Evolutionary conservation across 768 basidiomycete genomes (phyloP), one percentile per base, ranked within the genome.

Genomic region (Strobilomyces dryophilus): DNA sequence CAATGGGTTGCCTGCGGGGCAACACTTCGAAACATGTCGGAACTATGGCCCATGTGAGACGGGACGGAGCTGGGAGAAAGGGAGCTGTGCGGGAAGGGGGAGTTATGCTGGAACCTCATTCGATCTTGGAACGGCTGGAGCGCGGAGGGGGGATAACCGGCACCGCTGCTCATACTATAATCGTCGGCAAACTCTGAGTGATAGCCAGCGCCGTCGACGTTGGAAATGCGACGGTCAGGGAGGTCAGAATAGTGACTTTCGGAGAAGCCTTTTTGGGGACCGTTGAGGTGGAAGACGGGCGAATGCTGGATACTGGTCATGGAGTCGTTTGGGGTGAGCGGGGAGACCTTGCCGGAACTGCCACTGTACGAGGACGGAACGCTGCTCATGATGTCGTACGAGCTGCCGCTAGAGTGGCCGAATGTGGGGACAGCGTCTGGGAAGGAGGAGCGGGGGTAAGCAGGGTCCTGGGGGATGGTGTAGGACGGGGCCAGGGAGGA

Each of bases 311-410:
- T 73, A 45, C 75, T 74, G 52, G 74, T 71, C 55, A 82, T 79
- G 40, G 81, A 73, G 67, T 89, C 87, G 60, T 69, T 83, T 32
- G 87, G 86, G 12, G 85, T 85, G 41, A 88, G 74, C 0, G 89
- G 86, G 18, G 89, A 89, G 46, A 83, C 84, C 69, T 88, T 89
- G 56, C 86, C 87, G 53, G 81, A 84, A 73, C 76, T 78, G 42
- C 66, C 59, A 12, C 66, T 69, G 71, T 83, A 81, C 15, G 83
- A 84, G 4, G 84, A 83, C 21, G 83, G 74, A 20, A 85, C 72
- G 57, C 79, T 80, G 66, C 74, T 73, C 66, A 84, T 82, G 61
- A 85, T 77, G 66, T 85, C 85, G 70, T 86, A 89, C 11, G 82
- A 76, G 65, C 75, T 75, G 50, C 74, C 65, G 59, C 74, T 79